Percentiles rank a stretch among this genome's conserved stretches.
phyloP scores from a whole-genome alignment of 1,284 basidiomycete genomes.

The Sporisorium iseilematis-ciliati region DNA sequence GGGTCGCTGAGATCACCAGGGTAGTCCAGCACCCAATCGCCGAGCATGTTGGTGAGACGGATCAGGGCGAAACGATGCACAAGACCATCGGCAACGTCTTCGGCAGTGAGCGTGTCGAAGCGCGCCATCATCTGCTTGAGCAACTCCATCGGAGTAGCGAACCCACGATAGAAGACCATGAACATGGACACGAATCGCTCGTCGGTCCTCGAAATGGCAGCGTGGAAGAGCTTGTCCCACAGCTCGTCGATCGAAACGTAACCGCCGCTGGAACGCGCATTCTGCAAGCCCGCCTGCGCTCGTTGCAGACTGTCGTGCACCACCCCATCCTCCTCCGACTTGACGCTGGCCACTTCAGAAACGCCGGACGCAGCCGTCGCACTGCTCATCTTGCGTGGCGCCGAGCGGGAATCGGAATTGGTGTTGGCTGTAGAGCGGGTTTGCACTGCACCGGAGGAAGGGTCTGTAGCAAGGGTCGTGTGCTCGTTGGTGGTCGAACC shows the following conservation, averaged over 20 bases:
- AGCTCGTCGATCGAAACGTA: constrained; percentile 64
- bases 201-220: constrained; percentile 60
- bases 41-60: constrained; percentile 57
- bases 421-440: constrained; percentile 3
- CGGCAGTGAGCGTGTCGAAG: constrained; percentile 53
- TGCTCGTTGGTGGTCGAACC: constrained; percentile 1
- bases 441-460: background rate
- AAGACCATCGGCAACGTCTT: constrained; percentile 49
- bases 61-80: constrained; percentile 63
- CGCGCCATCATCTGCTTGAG: constrained; percentile 54
- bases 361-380: constrained; percentile 43
- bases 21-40: constrained; percentile 65
- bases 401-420: constrained; percentile 6
- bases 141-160: constrained; percentile 60
- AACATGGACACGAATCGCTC: constrained; percentile 60
- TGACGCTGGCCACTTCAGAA: constrained; percentile 36
- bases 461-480: background rate
- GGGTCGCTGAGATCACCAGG: constrained; percentile 62
- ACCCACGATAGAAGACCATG: constrained; percentile 65
- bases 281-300: constrained; percentile 56
- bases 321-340: constrained; percentile 47
- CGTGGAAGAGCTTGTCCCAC: constrained; percentile 65
- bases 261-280: constrained; percentile 55
- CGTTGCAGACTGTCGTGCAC: constrained; percentile 50
- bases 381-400: constrained; percentile 54